These are phyloP conservation scores for Didymellaceae sp. DNA, from an alignment of 2,329 filamentous ascomycete genomes.

Conservation along the genomic window DNA sequence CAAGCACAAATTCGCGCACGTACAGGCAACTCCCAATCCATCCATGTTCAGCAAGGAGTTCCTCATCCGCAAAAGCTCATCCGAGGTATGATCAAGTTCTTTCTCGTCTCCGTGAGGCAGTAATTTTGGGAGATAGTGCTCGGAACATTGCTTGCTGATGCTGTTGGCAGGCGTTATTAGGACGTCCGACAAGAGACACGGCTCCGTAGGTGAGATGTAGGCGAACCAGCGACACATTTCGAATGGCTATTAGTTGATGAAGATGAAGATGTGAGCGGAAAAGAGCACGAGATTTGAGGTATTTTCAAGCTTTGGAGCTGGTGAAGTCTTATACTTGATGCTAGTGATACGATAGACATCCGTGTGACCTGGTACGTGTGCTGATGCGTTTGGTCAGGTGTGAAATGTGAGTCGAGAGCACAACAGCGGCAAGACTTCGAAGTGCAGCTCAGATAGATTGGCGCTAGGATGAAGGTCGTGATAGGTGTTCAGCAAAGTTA, in stretches of 20 bases:
- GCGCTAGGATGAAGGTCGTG: not conserved
- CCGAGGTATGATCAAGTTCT: conserved; percentile 50
- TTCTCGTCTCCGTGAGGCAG: conserved; percentile 53
- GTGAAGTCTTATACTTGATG: not conserved
- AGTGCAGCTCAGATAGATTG: not conserved
- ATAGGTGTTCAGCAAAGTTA: not conserved
- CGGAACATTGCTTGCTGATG: conserved; percentile 48
- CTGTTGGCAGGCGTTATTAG: conserved; percentile 54
- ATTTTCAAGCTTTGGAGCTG: not conserved
- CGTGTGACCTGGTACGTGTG: conserved; percentile 6
- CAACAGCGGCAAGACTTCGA: not conserved
- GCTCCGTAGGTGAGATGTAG: conserved; percentile 60
- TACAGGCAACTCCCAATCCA: conserved; percentile 61
- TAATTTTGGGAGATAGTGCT: conserved; percentile 62
- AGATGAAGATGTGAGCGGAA: too few species aligned
- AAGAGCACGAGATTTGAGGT: not conserved
- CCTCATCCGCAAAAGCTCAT: conserved; percentile 55
- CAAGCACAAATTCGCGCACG: too few species aligned
- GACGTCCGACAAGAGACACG: conserved; percentile 62
- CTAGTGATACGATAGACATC: not conserved
- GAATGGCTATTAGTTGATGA: too few species aligned
- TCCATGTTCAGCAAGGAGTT: conserved; percentile 63
- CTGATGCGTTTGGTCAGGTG: conserved; percentile 1
- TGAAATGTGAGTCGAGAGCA: not conserved
- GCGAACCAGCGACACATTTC: conserved; percentile 61